Percentiles rank a stretch among this genome's conserved stretches.
phyloP scores from a whole-genome alignment of 495 filamentous ascomycete species.

The Venustampulla echinocandica region DNA sequence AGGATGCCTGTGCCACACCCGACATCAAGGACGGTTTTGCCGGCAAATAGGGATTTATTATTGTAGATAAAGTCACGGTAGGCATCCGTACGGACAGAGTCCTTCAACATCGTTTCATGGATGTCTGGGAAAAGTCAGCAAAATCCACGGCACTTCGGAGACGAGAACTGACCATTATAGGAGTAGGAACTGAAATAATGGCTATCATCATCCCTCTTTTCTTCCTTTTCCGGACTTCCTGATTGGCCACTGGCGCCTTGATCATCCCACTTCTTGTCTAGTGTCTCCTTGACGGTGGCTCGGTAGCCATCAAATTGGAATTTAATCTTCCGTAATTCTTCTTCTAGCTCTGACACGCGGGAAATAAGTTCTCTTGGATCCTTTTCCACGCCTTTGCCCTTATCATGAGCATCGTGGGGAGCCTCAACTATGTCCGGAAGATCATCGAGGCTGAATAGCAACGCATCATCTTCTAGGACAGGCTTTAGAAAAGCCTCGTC shows the following conservation, averaged over 20 bases:
- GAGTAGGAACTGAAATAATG: conserved; percentile 81
- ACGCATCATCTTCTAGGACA: conserved; percentile 79
- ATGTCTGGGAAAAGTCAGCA: conserved; percentile 47
- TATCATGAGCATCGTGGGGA: conserved; percentile 32
- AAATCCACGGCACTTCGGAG: background rate
- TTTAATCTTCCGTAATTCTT: conserved; percentile 53
- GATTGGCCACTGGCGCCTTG: conserved; percentile 22
- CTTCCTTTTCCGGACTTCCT: conserved; percentile 16
- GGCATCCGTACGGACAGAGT: conserved; percentile 86
- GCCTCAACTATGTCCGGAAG: conserved; percentile 36
- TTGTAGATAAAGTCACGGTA: conserved; percentile 98
- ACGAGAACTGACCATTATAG: conserved; percentile 51
- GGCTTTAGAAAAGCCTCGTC: conserved; percentile 75
- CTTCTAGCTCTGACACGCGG: conserved; percentile 59
- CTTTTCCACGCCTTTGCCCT: conserved; percentile 28
- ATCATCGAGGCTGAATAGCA: conserved; percentile 78
- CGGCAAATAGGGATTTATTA: conserved; percentile 92
- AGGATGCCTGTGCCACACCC: conserved; percentile 83
- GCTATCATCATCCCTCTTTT: conserved; percentile 44
- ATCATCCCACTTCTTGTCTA: conserved; percentile 60
- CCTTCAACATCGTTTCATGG: conserved; percentile 91
- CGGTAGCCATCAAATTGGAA: conserved; percentile 66
- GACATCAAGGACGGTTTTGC: conserved; percentile 95
- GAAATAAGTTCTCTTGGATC: conserved; percentile 36
- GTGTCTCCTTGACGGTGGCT: conserved; percentile 55